These are phyloP conservation scores for Lobosporangium transversale DNA, from an alignment of 192 early-diverging fungal species.

Conservation along the genomic window DNA sequence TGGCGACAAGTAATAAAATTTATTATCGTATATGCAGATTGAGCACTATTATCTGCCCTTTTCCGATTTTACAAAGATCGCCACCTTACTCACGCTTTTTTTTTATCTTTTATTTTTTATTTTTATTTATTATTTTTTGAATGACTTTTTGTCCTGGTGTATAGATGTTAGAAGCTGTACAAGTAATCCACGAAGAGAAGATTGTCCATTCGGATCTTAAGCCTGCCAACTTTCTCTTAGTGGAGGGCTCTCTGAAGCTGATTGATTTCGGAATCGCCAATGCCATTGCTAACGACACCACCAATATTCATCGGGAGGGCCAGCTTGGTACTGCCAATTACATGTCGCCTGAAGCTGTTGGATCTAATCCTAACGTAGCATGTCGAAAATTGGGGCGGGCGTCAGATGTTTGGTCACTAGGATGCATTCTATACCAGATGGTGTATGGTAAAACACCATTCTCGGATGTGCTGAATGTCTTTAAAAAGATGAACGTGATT, in stretches of 20 bases:
- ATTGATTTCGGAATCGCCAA: slow-evolving; percentile 99
- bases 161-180: slow-evolving; percentile 91
- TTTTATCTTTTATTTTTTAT: background rate
- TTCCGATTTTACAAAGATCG: too few relatives aligned
- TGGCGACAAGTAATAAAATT: slow-evolving; percentile 77
- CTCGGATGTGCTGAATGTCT: slow-evolving; percentile 67
- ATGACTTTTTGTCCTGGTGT: too few relatives aligned
- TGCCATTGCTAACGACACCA: slow-evolving; percentile 90
- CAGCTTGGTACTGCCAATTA: slow-evolving; percentile 94
- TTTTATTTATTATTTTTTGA: too few relatives aligned
- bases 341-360: slow-evolving; percentile 94
- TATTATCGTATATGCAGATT: background rate
- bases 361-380: slow-evolving; percentile 43
- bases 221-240: slow-evolving; percentile 95
- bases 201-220: slow-evolving; percentile 96
- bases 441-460: slow-evolving; percentile 90
- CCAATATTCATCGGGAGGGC: slow-evolving; percentile 88
- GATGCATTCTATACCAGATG: slow-evolving; percentile 94
- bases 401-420: slow-evolving; percentile 92
- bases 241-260: slow-evolving; percentile 85
- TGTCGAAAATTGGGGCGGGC: slow-evolving; percentile 74
- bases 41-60: too few relatives aligned
- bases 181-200: slow-evolving; percentile 84
- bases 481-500: slow-evolving; percentile 78
- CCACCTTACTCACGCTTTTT: background rate